Conservation (phyloP, 169 alveolate species). For the Plasmodium yoelii region DNA sequence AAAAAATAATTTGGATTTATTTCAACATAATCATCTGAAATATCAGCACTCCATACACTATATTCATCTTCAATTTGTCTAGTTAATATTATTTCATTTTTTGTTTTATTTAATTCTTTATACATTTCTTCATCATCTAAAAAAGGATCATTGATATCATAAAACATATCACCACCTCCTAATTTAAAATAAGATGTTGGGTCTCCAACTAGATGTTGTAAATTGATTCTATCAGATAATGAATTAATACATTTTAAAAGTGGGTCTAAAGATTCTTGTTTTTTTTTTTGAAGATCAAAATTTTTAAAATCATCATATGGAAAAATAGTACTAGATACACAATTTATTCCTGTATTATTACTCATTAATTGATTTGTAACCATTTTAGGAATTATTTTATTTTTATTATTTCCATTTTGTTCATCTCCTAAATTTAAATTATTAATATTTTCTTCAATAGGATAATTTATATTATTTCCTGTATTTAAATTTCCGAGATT, state of each 20-base stretch:
- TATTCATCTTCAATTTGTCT: constrained; percentile 83
- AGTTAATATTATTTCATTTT: constrained; percentile 79
- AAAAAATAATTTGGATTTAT: constrained; percentile 53
- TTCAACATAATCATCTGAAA: constrained; percentile 75
- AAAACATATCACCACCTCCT: constrained; percentile 89
- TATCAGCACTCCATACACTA: constrained; percentile 87
- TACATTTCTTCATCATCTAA: constrained; percentile 85
- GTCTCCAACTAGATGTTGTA: constrained; percentile 86
- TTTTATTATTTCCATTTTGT: constrained; percentile 13
- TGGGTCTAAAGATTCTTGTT: constrained; percentile 85
- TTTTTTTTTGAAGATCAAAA: constrained; percentile 82
- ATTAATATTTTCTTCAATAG: no score
- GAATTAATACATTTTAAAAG: constrained; percentile 83
- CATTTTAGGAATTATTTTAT: constrained; percentile 3
- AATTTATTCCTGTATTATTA: background rate
- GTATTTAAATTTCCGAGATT: constrained; percentile 1
- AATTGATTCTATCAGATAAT: constrained; percentile 83
- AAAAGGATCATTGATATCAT: constrained; percentile 87
- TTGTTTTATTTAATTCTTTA: constrained; percentile 79
- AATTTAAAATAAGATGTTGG: constrained; percentile 82
- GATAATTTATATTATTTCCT: constrained; percentile 1
- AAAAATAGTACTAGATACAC: background rate
- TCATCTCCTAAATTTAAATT: background rate
- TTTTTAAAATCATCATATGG: constrained; percentile 54
- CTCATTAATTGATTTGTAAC: background rate